Evolutionary conservation across 805 yeast genomes (phyloP), one percentile per base, ranked within the genome.

Genomic region (Suhomyces pyralidae): DNA sequence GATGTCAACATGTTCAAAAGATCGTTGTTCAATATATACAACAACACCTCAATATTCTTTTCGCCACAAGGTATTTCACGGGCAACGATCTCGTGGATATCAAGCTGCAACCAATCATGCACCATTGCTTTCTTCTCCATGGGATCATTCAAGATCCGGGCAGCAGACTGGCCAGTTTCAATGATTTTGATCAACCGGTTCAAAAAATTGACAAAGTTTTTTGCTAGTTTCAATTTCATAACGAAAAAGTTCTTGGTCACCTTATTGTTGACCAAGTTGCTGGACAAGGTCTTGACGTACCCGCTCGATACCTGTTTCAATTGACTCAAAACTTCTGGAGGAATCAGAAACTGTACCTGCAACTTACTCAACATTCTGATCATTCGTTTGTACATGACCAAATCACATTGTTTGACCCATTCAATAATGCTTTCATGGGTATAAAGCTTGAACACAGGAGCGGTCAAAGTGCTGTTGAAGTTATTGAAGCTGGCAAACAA

Each of bases 361-460:
- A 87, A 69, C 25, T 84, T 85, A 3, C 85, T 78, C 55, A 90
- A 68, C 79, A 85, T 78, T 57, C 80, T 81, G 20, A 85, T 73
- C 63, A 79, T 68, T 3, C 74, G 62, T 42, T 71, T 72, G 67
- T 85, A 88, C 69, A 85, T 78, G n/a, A 80, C 71, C 54, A 78
- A 61, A 65, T 90, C 96, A 63, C 90, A 86, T 46, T 79, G 70
- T 30, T 76, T 60, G n/a, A 87, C 77, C 96, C 96, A 90, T 14
- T 77, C 77, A 5, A 74, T 60, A 12, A 83, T 60, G 6, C 70
- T 67, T 12, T 80, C 80, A 9, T 79, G 71, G 6, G 74, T 74
- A 61, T 84, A 80, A 20, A 89, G 68, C 58, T 80, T 80, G 61
- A 78, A 80, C 40, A 84, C 86, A 3, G 88, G 87, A 0, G 82